These are phyloP conservation scores for Pochonia chlamydosporia DNA, from an alignment of 2,329 filamentous ascomycete genomes.

Conservation along the genomic window DNA sequence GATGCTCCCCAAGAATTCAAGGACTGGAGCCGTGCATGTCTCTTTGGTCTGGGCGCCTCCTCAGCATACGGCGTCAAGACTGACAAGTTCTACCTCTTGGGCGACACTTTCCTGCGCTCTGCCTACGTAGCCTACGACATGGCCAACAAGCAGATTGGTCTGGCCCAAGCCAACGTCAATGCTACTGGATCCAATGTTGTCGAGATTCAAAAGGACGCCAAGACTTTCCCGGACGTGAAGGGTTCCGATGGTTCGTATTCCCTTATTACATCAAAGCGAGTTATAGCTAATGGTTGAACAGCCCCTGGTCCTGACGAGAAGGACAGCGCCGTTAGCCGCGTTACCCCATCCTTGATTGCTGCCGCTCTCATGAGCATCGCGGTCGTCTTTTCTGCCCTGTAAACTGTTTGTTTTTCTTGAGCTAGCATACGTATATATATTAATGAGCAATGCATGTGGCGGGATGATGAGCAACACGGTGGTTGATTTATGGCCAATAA, in stretches of 20 bases:
- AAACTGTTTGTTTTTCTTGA: no score
- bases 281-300: no score
- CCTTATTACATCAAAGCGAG: no score
- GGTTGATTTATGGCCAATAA: no score
- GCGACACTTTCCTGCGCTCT: conserved; percentile 52
- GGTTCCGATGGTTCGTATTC: conserved; percentile 31
- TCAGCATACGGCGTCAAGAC: conserved; percentile 24
- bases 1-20: conserved; percentile 25
- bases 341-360: conserved; percentile 13
- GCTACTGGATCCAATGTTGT: conserved; percentile 37
- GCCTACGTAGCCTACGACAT: conserved; percentile 54
- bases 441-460: neutral
- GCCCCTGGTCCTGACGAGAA: conserved; percentile 8
- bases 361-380: conserved; percentile 14
- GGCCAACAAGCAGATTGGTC: conserved; percentile 40
- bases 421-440: neutral
- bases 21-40: conserved; percentile 40
- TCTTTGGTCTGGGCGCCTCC: conserved; percentile 47
- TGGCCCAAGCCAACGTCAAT: conserved; percentile 49
- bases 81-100: conserved; percentile 40
- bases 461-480: neutral
- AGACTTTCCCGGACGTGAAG: conserved; percentile 34
- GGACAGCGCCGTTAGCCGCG: conserved; percentile 13
- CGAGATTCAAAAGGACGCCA: conserved; percentile 33
- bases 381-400: conserved; percentile 6